Base-by-base conservation (phyloP, 192 early-diverging fungal genomes). In the Linnemannia exigua region DNA sequence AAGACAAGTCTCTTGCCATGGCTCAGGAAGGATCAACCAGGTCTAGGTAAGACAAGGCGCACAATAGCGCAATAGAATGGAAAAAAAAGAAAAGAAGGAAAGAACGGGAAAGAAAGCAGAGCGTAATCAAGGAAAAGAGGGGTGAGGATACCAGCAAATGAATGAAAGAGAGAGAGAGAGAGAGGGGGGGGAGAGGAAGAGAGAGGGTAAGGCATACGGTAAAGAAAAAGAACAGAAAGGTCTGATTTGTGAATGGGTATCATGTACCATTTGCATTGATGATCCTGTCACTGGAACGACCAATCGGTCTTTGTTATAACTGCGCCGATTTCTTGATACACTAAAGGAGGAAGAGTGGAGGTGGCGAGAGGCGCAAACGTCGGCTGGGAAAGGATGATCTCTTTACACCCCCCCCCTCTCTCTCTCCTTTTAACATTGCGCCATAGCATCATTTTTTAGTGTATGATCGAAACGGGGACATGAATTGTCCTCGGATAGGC, bases 1-100 rank as follows among this genome's bases (percentile, higher is more conserved):
- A 83, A 79, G 67, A 79, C 78, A 37, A 82, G 74, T 35, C 54
- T 88, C 33, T 74, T 88, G 70, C 87, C 87, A 16, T 88, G 87
- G 87, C 74, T 88, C 33, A 38, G 74, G 37, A 85, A 85, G 48
- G 83, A 85, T 44, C 83, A 79, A 19, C 83, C 83, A 70, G 70
- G 74, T 67, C 52, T 79, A 38, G 77, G 83, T 85, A 85, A 48
- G 35, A 16, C 22, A n/a, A 33, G 9, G n/a, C 5, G 28, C 71
- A 35, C 48, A 51, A 48, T 19, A 54, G 16, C 50, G 41, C 44
- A 28, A 44, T 28, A 48, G 50, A 50, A 47, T 54, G 48, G 38
- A 72, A 72, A 6, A 70, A 70, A n/a, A 46, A 44, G 41, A 44
- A 44, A 44, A 9, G 41, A 44, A 44, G 41, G 41, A 52, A 50